Conservation (phyloP, 2,329 filamentous ascomycete genomes). For the Fusarium papillatum region DNA sequence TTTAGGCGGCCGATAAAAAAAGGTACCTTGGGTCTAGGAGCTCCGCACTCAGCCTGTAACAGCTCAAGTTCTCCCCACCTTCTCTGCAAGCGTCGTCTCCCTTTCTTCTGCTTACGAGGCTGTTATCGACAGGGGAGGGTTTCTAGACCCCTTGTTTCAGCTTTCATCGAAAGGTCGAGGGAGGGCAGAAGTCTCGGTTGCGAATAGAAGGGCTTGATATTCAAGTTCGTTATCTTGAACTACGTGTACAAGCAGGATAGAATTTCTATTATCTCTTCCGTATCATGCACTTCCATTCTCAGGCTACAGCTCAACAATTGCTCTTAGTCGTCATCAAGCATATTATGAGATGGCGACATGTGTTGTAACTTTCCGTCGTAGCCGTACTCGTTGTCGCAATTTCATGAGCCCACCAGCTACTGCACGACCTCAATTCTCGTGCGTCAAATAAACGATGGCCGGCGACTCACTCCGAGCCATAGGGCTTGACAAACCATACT, state of each 20-base stretch:
- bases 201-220: not conserved
- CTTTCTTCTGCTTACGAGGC: not conserved
- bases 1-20: conserved; percentile 25
- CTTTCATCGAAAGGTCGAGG: conserved; percentile 9
- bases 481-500: not conserved
- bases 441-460: not conserved
- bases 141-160: conserved; percentile 11
- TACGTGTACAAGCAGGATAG: not conserved
- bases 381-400: not conserved
- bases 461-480: not conserved
- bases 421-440: no score
- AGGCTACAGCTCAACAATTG: not conserved
- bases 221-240: not conserved
- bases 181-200: not conserved
- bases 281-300: not conserved
- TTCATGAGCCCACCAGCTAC: conserved; percentile 17
- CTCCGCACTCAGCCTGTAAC: conserved; percentile 24
- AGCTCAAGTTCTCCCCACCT: conserved; percentile 8
- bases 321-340: not conserved
- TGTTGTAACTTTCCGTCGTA: not conserved
- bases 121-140: not conserved
- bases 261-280: not conserved
- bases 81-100: conserved; percentile 6
- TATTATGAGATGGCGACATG: not conserved
- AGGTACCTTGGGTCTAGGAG: conserved; percentile 16